Percentiles rank a stretch among this genome's conserved stretches.
phyloP scores from a whole-genome alignment of 208 protist species.

The Wallacemonas collosoma region DNA sequence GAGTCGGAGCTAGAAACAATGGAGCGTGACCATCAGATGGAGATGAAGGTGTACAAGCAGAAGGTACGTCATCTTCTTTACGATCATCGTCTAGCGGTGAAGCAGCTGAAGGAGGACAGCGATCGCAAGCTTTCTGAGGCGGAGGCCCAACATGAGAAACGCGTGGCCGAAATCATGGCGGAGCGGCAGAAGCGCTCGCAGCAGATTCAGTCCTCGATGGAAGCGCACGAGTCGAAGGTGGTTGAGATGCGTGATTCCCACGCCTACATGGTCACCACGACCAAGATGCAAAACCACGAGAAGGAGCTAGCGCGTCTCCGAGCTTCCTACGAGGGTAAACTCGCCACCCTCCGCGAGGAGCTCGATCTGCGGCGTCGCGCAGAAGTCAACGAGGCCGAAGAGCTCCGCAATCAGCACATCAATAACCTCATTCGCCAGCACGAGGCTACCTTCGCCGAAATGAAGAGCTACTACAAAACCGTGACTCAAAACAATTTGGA shows the following conservation, averaged over 20 bases:
- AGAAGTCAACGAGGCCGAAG: constrained; percentile 96
- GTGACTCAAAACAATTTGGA: constrained; percentile 98
- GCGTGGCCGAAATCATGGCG: constrained; percentile 71
- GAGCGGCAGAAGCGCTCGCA: constrained; percentile 58
- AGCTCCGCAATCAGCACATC: constrained; percentile 96
- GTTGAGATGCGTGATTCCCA: constrained; percentile 87
- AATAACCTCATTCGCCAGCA: constrained; percentile 96
- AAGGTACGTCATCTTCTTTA: constrained; percentile 97
- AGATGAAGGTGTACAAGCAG: constrained; percentile 98
- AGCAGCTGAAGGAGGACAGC: constrained; percentile 89
- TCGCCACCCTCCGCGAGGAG: constrained; percentile 85
- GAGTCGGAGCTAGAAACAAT: constrained; percentile 94
- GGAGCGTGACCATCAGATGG: constrained; percentile 94
- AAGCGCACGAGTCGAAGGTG: constrained; percentile 81
- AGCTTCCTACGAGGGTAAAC: constrained; percentile 90
- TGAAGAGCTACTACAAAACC: constrained; percentile 98
- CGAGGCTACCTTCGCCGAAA: constrained; percentile 95
- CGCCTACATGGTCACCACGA: constrained; percentile 86
- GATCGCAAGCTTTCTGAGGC: constrained; percentile 86
- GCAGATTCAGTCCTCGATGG: constrained; percentile 59
- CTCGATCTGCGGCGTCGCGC: constrained; percentile 92
- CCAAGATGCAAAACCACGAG: constrained; percentile 88
- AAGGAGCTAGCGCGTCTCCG: constrained; percentile 83
- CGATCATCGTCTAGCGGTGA: constrained; percentile 92
- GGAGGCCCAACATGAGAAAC: constrained; percentile 77